Conservation (phyloP, 1,284 basidiomycete genomes). For the Trichosporon sp. region DNA sequence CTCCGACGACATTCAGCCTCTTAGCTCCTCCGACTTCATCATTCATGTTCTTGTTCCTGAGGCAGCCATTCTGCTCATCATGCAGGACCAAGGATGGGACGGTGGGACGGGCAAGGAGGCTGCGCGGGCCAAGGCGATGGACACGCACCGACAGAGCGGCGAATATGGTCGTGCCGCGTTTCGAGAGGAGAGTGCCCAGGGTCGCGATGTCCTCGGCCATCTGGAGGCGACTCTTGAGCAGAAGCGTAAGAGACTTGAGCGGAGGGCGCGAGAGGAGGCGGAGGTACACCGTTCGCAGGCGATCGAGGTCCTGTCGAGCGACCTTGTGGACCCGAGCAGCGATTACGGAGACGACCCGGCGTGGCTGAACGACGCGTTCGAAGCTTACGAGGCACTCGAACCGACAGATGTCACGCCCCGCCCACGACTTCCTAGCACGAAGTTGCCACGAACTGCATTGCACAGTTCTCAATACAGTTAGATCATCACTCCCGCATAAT, state of each 20-base stretch:
- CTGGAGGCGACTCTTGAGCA: background rate
- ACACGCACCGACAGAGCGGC: constrained; percentile 37
- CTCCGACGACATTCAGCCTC: constrained; percentile 30
- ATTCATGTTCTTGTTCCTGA: constrained; percentile 51
- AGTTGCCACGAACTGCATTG: background rate
- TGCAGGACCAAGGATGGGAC: constrained; percentile 40
- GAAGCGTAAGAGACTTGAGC: constrained; percentile 19
- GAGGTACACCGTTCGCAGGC: background rate
- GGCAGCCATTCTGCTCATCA: constrained; percentile 46
- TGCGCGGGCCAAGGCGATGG: constrained; percentile 32
- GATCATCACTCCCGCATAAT: background rate
- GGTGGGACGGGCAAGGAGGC: constrained; percentile 20
- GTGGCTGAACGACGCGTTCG: constrained; percentile 10
- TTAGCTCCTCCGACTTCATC: constrained; percentile 45
- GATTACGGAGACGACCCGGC: constrained; percentile 4
- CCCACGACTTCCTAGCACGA: background rate
- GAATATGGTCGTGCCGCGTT: constrained; percentile 44
- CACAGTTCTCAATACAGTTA: background rate
- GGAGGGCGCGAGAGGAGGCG: constrained; percentile 6
- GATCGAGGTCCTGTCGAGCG: constrained; percentile 9
- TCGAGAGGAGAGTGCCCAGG: constrained; percentile 30
- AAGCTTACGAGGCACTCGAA: background rate
- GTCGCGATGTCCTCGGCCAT: constrained; percentile 11
- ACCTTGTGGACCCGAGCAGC: constrained; percentile 4
- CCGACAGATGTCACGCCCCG: background rate